Percentiles rank a stretch among this genome's conserved stretches.
phyloP scores from a whole-genome alignment of 2,329 filamentous ascomycete species.

The Massarina eburnea region DNA sequence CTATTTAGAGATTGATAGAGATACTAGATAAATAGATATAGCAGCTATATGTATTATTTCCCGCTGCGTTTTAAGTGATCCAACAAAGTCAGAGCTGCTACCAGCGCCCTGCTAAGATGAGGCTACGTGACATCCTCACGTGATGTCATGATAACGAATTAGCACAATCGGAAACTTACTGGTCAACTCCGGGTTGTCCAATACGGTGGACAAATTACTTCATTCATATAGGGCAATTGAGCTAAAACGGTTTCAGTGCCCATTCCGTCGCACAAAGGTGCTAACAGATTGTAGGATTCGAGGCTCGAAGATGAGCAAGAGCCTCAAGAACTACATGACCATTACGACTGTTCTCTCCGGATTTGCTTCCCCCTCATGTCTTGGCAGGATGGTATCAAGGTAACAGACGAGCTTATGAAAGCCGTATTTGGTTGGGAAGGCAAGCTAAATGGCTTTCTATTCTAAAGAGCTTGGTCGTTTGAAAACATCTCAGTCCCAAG shows the following conservation, averaged over 20 bases:
- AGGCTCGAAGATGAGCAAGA: constrained; percentile 92
- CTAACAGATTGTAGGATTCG: constrained; percentile 11
- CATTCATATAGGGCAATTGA: constrained; percentile 4
- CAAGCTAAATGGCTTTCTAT: constrained; percentile 70
- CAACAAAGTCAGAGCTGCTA: no score
- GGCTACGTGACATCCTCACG: no score
- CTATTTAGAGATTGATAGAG: no score
- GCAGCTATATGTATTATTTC: no score
- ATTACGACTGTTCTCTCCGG: constrained; percentile 81
- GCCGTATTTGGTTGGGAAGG: constrained; percentile 76
- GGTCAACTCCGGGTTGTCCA: constrained; percentile 6
- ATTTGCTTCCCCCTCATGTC: constrained; percentile 81
- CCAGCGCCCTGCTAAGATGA: no score
- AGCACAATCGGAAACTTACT: constrained; percentile 7
- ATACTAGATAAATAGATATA: no score
- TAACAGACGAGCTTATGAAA: constrained; percentile 75
- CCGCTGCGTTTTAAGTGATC: no score
- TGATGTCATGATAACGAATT: constrained; percentile 6
- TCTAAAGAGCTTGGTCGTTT: constrained; percentile 54
- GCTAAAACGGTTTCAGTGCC: constrained; percentile 8
- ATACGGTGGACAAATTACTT: constrained; percentile 8
- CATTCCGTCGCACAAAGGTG: constrained; percentile 9
- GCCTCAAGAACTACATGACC: constrained; percentile 89
- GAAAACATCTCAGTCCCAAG: constrained; percentile 1
- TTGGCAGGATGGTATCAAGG: constrained; percentile 88